A percentile compares a stretch with the other conserved stretches of the same genome.
Conservation (phyloP, 148 eudicot species). For the Rhododendron griersonianum region DNA sequence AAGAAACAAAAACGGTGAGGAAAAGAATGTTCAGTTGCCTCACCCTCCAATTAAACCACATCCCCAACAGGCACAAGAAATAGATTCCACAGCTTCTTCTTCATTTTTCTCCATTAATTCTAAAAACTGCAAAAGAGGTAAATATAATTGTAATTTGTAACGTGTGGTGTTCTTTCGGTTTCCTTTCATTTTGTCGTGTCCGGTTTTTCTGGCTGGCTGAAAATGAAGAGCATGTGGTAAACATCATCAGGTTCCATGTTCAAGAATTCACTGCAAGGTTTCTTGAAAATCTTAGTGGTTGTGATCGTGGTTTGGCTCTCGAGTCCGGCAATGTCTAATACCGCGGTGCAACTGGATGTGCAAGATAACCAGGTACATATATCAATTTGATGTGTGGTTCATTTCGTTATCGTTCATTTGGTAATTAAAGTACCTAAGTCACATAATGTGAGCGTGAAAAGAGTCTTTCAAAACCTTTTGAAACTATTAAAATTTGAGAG, state of each 20-base stretch:
- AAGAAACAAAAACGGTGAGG: neutral
- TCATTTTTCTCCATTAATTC: neutral
- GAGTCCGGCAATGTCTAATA: neutral
- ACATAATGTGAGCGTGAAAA: neutral
- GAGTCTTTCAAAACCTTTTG: too few species aligned
- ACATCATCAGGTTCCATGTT: slow-evolving; percentile 1
- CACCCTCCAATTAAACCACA: neutral
- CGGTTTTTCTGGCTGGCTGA: neutral
- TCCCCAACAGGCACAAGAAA: too few species aligned
- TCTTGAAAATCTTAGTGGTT: neutral
- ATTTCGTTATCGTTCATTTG: neutral
- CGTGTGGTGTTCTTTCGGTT: neutral
- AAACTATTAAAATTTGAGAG: neutral
- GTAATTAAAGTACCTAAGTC: neutral
- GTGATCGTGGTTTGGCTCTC: neutral
- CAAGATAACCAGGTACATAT: slow-evolving; percentile 18
- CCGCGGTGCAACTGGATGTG: slow-evolving; percentile 14
- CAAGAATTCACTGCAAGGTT: neutral
- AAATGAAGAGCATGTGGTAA: neutral
- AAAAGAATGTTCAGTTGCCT: neutral
- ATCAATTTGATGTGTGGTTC: neutral
- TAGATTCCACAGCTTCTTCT: neutral
- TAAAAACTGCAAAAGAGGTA: neutral
- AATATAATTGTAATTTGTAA: neutral
- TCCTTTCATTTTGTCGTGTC: neutral